Base-by-base conservation (phyloP, 176 grass and related monocot genomes). In the sorghum (Sorghum bicolor) region DNA sequence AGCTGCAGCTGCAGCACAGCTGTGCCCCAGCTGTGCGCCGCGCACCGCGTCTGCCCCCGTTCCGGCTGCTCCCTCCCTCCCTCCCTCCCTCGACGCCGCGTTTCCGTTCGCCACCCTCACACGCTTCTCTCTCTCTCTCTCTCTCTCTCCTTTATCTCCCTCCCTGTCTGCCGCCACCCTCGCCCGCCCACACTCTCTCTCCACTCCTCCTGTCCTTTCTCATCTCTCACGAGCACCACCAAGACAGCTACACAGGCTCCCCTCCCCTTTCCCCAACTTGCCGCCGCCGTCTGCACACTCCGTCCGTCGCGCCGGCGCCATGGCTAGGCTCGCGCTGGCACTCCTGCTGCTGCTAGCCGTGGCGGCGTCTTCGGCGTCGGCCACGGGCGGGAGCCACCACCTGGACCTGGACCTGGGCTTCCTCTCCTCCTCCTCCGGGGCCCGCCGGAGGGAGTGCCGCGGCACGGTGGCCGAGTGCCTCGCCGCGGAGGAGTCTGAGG, bases 391-490 rank as follows among this genome's bases (percentile, higher is more conserved):
- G 22, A 82, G 57, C 57, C n/a, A 61, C 57, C 1, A 61, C 57
- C 1, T 76, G 2, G 84, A 81, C 60, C 67, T 89, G 20, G 80
- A 86, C 67, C 74, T 91, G 36, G 87, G 69, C 77, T 47, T 82
- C 32, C 30, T 94, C 33, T 33, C 63, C 2, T 0, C 69, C 65
- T 14, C 16, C 24, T 33, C 12, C 57, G 45, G 45, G 4, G 44
- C 14, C 44, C 45, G 45, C 11, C 10, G 65, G 55, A 60, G 34
- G 10, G 67, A 82, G 83, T 94, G 89, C 80, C 47, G 80, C 12
- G 89, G 89, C 83, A 89, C 92, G 32, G 89, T 83, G 10, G 81
- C 39, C 4, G 83, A 77, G 75, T 91, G 83, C 87, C 48, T 81
- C 2, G 84, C 34, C 3, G 85, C 73, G 10, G 84, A 48, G 50